These are phyloP conservation scores for Monosporascus sp. DNA, from an alignment of 2,329 filamentous ascomycete genomes.

Conservation along the genomic window DNA sequence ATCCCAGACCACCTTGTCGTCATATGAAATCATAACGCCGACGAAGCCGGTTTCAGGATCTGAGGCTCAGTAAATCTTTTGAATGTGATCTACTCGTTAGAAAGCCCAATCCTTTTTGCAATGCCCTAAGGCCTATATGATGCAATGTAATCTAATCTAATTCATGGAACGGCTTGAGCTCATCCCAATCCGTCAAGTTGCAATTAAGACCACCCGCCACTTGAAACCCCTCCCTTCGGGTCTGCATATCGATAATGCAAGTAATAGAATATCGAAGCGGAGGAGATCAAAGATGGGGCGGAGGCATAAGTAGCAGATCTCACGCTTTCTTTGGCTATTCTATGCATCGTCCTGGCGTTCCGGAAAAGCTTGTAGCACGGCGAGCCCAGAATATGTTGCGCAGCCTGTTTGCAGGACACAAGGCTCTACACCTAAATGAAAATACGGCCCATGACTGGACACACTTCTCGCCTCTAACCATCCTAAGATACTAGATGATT, in stretches of 20 bases:
- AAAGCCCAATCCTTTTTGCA: conserved; percentile 7
- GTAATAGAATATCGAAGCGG: conserved; percentile 1
- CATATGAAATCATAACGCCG: neutral
- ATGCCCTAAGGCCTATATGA: conserved; percentile 20
- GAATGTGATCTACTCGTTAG: too few relatives aligned
- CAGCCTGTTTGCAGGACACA: too few relatives aligned
- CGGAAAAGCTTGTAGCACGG: too few relatives aligned
- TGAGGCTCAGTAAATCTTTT: neutral
- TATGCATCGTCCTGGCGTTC: too few relatives aligned
- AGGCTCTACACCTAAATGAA: too few relatives aligned
- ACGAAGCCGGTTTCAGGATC: neutral
- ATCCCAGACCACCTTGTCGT: neutral
- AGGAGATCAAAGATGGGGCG: too few relatives aligned
- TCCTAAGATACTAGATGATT: too few relatives aligned
- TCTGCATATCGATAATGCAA: conserved; percentile 14
- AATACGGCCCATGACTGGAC: too few relatives aligned
- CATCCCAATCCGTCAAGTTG: conserved; percentile 5
- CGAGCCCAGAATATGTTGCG: too few relatives aligned
- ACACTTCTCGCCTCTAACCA: too few relatives aligned
- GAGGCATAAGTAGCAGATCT: too few relatives aligned
- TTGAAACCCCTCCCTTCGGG: conserved; percentile 6
- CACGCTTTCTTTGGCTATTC: too few relatives aligned
- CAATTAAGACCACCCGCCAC: conserved; percentile 3
- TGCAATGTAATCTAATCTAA: conserved; percentile 9
- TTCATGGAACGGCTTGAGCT: neutral